These are phyloP conservation scores for Hypoxylon cercidicola DNA, from an alignment of 495 filamentous ascomycete genomes.

Conservation along the genomic window DNA sequence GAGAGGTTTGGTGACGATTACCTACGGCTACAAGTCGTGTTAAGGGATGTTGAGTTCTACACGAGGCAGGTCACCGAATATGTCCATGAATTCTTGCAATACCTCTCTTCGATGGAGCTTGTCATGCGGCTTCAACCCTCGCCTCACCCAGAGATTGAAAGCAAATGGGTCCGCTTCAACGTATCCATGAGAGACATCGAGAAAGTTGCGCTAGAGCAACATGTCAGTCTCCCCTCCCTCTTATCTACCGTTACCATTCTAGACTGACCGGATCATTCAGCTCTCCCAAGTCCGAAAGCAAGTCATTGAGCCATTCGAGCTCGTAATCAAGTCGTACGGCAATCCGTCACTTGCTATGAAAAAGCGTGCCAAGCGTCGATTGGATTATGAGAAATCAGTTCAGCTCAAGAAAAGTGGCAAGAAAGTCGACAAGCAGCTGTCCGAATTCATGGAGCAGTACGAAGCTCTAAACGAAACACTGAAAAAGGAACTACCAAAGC, in stretches of 20 bases:
- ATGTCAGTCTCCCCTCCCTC: conserved; percentile 67
- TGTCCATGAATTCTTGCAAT: conserved; percentile 77
- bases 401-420: conserved; percentile 73
- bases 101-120: conserved; percentile 75
- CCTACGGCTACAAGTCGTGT: conserved; percentile 86
- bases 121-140: conserved; percentile 67
- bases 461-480: conserved; percentile 88
- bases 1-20: conserved; percentile 88
- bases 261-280: conserved; percentile 52
- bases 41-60: conserved; percentile 91
- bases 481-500: conserved; percentile 89
- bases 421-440: conserved; percentile 82
- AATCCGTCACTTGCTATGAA: conserved; percentile 87
- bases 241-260: background rate
- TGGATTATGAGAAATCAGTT: conserved; percentile 79
- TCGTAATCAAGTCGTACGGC: conserved; percentile 80
- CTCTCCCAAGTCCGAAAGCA: conserved; percentile 78
- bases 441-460: conserved; percentile 86
- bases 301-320: conserved; percentile 88
- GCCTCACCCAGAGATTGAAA: conserved; percentile 81
- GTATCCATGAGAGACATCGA: conserved; percentile 83
- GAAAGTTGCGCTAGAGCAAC: conserved; percentile 79
- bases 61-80: conserved; percentile 73
- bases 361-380: conserved; percentile 87
- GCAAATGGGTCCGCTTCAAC: conserved; percentile 89